Conservation (phyloP, 2,329 filamentous ascomycete species). For the Fonsecaea nubica region DNA sequence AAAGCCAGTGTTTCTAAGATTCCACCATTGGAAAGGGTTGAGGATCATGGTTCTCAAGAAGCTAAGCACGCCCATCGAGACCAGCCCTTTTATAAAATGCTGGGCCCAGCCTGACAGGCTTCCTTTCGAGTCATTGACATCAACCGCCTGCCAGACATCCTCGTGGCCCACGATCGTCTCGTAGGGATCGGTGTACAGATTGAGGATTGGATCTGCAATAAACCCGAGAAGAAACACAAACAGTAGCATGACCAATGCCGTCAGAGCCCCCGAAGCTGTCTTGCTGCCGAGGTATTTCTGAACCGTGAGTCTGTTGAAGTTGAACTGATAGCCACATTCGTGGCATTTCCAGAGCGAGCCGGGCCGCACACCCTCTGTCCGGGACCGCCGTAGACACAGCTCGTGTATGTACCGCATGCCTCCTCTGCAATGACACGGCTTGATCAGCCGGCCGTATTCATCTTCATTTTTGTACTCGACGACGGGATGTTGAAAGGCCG, state of each 20-base stretch:
- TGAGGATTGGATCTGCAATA: conserved; percentile 88
- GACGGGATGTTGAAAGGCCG: conserved; percentile 62
- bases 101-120: conserved; percentile 70
- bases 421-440: conserved; percentile 92
- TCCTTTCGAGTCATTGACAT: conserved; percentile 26
- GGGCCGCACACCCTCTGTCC: conserved; percentile 68
- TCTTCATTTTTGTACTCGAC: conserved; percentile 78
- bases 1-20: conserved; percentile 68
- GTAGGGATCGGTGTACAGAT: conserved; percentile 81
- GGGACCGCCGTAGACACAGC: conserved; percentile 83
- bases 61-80: conserved; percentile 86
- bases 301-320: conserved; percentile 38
- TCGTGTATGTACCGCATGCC: conserved; percentile 94
- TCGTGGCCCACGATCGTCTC: conserved; percentile 59
- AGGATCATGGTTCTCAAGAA: conserved; percentile 80
- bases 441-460: conserved; percentile 74
- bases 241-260: conserved; percentile 71
- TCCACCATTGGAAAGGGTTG: conserved; percentile 76
- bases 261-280: conserved; percentile 72
- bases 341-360: conserved; percentile 41
- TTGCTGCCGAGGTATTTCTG: conserved; percentile 65
- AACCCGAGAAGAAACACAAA: conserved; percentile 86
- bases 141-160: conserved; percentile 45
- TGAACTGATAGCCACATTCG: conserved; percentile 39
- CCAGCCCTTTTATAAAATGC: conserved; percentile 87